Evolutionary conservation across 345 rosid genomes (phyloP).

Genomic region (Heritiera fomes): DNA sequence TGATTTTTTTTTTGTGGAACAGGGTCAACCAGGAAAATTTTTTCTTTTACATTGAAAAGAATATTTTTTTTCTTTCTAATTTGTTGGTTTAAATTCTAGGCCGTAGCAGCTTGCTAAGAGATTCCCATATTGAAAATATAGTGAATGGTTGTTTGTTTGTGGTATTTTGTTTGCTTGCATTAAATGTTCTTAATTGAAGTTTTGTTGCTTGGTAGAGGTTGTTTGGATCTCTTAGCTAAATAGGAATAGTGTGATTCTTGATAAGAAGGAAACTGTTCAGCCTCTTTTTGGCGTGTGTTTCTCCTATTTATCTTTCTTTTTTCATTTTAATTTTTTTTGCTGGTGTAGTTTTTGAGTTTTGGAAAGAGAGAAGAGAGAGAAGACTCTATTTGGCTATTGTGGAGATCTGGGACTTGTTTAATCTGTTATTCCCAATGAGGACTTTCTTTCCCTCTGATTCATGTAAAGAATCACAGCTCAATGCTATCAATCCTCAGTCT

Average conservation of each 20-base stretch:
- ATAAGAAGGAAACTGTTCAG: constrained; percentile 24
- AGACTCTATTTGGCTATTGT: constrained; percentile 54
- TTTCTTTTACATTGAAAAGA: constrained; percentile 27
- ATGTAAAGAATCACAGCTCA: constrained; percentile 79
- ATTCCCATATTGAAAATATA: constrained; percentile 24
- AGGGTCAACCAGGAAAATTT: constrained; percentile 7
- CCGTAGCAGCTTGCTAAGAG: constrained; percentile 13
- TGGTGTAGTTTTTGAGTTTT: constrained; percentile 24
- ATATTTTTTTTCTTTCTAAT: constrained; percentile 27
- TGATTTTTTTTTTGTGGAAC: not conserved
- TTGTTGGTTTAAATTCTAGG: constrained; percentile 9
- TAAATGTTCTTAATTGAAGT: constrained; percentile 27
- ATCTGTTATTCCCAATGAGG: constrained; percentile 91
- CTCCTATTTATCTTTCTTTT: not conserved
- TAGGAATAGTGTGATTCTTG: constrained; percentile 31
- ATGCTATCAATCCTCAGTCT: constrained; percentile 90
- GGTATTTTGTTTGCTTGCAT: constrained; percentile 31
- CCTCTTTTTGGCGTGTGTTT: not conserved
- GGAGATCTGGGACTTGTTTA: constrained; percentile 97
- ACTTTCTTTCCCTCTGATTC: constrained; percentile 77
- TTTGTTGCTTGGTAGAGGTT: constrained; percentile 36
- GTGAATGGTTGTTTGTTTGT: constrained; percentile 29
- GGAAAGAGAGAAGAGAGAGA: constrained; percentile 30
- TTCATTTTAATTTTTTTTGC: constrained; percentile 3
- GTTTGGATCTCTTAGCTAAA: constrained; percentile 27